Percentiles rank a stretch among this genome's conserved stretches.
These are phyloP conservation scores for Erodium texanum DNA, from an alignment of 441 rosid genomes.

Conservation along the genomic window DNA sequence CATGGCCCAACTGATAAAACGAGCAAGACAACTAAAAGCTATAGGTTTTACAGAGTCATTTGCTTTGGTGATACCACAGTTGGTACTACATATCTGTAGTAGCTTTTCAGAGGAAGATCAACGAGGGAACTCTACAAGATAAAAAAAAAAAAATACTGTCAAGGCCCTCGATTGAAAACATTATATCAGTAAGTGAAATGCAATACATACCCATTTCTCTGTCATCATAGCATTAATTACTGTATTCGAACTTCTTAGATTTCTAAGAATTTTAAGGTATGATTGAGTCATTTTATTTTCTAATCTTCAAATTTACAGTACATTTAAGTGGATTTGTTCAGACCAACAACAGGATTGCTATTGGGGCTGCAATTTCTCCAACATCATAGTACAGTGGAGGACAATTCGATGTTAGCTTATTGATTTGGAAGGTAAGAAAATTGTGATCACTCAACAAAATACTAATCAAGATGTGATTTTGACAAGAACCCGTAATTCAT, in stretches of 20 bases:
- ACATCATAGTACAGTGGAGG: constrained; percentile 74
- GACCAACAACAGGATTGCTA: constrained; percentile 69
- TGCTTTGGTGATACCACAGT: constrained; percentile 44
- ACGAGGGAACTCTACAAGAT: constrained; percentile 85
- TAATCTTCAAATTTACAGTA: no score
- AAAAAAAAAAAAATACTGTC: neutral
- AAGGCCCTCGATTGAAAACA: neutral
- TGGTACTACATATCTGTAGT: constrained; percentile 93
- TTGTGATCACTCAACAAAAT: constrained; percentile 26
- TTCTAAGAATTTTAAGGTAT: no score
- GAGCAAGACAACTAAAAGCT: constrained; percentile 21
- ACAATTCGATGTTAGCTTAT: constrained; percentile 77
- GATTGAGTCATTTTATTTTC: no score
- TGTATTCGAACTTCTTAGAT: no score
- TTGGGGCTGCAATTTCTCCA: constrained; percentile 98
- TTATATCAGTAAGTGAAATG: neutral
- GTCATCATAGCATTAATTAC: neutral
- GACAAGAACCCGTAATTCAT: neutral
- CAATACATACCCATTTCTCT: neutral
- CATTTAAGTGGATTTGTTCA: constrained; percentile 98
- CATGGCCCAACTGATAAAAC: constrained; percentile 24
- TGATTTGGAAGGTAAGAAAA: constrained; percentile 53
- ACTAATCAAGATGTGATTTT: neutral
- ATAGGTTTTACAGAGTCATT: constrained; percentile 15
- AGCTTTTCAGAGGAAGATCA: constrained; percentile 96